Percentiles rank a stretch among this genome's conserved stretches.
Conservation (phyloP, 75 land plant species). For the Adiantum capillusveneris region DNA sequence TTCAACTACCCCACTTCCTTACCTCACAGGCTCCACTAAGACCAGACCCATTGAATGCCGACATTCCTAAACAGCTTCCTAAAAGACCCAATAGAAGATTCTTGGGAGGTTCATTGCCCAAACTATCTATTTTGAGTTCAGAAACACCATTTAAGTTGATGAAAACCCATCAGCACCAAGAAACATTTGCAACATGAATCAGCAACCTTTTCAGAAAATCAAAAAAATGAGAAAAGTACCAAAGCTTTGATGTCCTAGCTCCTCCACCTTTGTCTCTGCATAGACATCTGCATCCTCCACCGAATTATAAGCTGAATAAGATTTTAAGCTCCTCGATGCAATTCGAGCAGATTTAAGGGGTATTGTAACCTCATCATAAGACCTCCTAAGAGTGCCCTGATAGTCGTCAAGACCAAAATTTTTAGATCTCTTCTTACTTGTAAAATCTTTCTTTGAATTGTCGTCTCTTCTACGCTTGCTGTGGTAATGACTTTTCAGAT, state of each 20-base stretch:
- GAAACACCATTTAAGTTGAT: no score
- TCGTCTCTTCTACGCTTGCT: slow-evolving; percentile 22
- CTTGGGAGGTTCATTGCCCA: no score
- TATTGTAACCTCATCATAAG: background rate
- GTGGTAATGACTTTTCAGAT: slow-evolving; percentile 18
- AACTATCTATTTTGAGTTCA: no score
- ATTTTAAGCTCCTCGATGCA: slow-evolving; percentile 24
- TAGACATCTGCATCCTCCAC: background rate
- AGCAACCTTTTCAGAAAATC: no score
- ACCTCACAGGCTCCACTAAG: no score
- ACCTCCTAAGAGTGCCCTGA: background rate
- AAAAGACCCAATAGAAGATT: no score
- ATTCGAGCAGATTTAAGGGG: slow-evolving; percentile 5
- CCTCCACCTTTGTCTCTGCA: background rate
- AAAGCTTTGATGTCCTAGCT: background rate
- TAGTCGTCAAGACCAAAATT: background rate
- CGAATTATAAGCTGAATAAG: background rate
- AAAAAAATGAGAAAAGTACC: background rate
- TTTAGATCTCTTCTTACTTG: slow-evolving; percentile 11
- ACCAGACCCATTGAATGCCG: no score
- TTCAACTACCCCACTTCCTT: no score
- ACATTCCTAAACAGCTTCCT: no score
- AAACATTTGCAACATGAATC: no score
- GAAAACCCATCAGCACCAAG: no score
- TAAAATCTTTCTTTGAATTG: slow-evolving; percentile 1